Base-by-base conservation (phyloP, 257 asterid species). In the Gardenia jasminoides region DNA sequence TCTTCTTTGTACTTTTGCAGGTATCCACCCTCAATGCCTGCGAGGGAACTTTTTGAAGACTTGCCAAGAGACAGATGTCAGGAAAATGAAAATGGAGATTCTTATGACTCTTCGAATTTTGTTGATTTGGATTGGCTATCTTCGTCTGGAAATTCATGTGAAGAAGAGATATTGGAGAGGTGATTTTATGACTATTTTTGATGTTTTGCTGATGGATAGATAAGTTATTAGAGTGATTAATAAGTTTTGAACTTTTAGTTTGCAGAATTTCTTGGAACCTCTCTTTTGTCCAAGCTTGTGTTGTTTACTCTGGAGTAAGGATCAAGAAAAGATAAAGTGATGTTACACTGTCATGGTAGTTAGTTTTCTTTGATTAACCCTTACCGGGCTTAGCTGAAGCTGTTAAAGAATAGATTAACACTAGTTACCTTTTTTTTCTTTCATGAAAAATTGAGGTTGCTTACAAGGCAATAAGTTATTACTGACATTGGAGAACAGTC, bases 61-160 rank as follows among this genome's bases (percentile, higher is more conserved):
- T 84, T 87, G 76, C 94, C 87, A 70, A 88, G 89, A 78, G 93
- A 85, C 33, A 83, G 79, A 82, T 83, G 77, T 80, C 83, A 87
- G 65, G 92, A 93, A 76, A 90, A 83, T 82, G 96, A 87, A 75
- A 84, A 79, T 87, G 90, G 90, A 31, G 98, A 94, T 73, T 77
- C 90, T 50, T 80, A 82, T 80, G 99, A 94, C 85, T 89, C 83
- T 83, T 94, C 99, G 74, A 94, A 94, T 85, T 94, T 94, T 84
- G 93, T 94, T 70, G 97, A 94, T 89, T 84, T 94, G 75, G 99
- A 93, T 85, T 91, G 98, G 99, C 88, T 94, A 68, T 94, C 99
- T 76, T 94, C 99, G 58, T 89, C 97, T 75, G 97, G 94, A 83
- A 92, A 91, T 88, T 94, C 97, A 67, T 92, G 96, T 39, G 98